Evolutionary conservation across 495 filamentous ascomycete species (phyloP).

Genomic region (Sphaerosporella brunnea): DNA sequence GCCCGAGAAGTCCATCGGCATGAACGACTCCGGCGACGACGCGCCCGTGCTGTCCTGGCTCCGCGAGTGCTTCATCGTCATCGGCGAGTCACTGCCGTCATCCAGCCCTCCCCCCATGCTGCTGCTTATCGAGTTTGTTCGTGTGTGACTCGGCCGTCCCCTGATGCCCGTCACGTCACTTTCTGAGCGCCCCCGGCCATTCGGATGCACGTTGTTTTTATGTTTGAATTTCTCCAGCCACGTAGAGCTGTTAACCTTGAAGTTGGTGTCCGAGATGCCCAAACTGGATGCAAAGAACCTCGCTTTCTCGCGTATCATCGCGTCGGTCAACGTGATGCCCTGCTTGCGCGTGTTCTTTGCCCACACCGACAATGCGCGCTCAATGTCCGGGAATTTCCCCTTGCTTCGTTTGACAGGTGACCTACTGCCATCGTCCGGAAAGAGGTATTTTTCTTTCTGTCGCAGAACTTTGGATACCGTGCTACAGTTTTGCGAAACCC

Average conservation of each 20-base stretch:
- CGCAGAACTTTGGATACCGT: slow-evolving; percentile 96
- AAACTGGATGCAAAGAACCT: slow-evolving; percentile 65
- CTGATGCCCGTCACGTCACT: slow-evolving; percentile 23
- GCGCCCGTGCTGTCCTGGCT: slow-evolving; percentile 22
- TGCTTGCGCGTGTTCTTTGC: slow-evolving; percentile 61
- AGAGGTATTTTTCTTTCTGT: slow-evolving; percentile 92
- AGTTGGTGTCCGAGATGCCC: slow-evolving; percentile 54
- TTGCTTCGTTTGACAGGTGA: slow-evolving; percentile 81
- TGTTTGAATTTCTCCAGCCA: slow-evolving; percentile 97
- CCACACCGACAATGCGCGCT: slow-evolving; percentile 85
- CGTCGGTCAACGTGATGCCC: slow-evolving; percentile 60
- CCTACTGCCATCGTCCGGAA: slow-evolving; percentile 64
- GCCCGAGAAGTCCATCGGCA: slow-evolving; percentile 29
- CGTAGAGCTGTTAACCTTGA: slow-evolving; percentile 51
- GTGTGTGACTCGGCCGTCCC: slow-evolving; percentile 15
- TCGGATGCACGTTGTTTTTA: slow-evolving; percentile 47
- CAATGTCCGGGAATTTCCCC: slow-evolving; percentile 85
- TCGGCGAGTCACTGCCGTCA: slow-evolving; percentile 3
- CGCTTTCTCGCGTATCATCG: slow-evolving; percentile 74
- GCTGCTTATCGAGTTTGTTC: slow-evolving; percentile 25
- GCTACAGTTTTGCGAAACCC: slow-evolving; percentile 32
- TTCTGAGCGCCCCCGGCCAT: slow-evolving; percentile 32
- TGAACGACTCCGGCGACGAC: slow-evolving; percentile 30
- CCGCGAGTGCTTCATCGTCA: slow-evolving; percentile 22
- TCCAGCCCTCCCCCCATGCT: slow-evolving; percentile 30